These are phyloP conservation scores for Brassica incana DNA, from an alignment of 345 rosid genomes.

Conservation along the genomic window DNA sequence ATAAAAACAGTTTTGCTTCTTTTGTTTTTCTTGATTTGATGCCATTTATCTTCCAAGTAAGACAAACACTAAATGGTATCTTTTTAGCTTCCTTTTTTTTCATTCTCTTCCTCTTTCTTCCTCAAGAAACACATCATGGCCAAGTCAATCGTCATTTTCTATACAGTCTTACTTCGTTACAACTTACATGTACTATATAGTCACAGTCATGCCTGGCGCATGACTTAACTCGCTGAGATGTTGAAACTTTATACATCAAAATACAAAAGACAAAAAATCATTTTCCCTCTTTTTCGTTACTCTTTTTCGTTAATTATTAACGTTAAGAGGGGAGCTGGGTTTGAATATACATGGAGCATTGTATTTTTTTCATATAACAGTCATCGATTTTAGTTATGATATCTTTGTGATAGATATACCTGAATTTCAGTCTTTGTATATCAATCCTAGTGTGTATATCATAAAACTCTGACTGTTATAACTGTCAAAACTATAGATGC, in stretches of 20 bases:
- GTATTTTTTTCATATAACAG: background rate
- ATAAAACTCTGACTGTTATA: background rate
- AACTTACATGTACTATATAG: slow-evolving; percentile 12
- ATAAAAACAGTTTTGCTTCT: slow-evolving; percentile 10
- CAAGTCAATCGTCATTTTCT: slow-evolving; percentile 24
- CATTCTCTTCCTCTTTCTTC: slow-evolving; percentile 1
- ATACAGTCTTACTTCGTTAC: slow-evolving; percentile 20
- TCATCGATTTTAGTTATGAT: background rate
- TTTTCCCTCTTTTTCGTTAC: background rate
- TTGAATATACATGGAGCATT: background rate
- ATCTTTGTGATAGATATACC: background rate
- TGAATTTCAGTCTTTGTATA: background rate
- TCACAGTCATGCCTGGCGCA: slow-evolving; percentile 22
- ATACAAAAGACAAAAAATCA: background rate
- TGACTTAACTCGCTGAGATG: slow-evolving; percentile 21
- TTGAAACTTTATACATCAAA: slow-evolving; percentile 1
- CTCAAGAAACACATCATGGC: slow-evolving; percentile 15
- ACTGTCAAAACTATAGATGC: background rate
- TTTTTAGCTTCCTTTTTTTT: background rate
- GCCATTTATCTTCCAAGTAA: background rate
- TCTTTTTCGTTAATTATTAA: background rate
- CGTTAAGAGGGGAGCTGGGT: background rate
- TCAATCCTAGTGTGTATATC: background rate
- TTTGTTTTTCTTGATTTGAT: slow-evolving; percentile 29
- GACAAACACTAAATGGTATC: background rate